Evolutionary conservation across 1,284 basidiomycete genomes (phyloP).

Genomic region (Xerocomus nothofagi): DNA sequence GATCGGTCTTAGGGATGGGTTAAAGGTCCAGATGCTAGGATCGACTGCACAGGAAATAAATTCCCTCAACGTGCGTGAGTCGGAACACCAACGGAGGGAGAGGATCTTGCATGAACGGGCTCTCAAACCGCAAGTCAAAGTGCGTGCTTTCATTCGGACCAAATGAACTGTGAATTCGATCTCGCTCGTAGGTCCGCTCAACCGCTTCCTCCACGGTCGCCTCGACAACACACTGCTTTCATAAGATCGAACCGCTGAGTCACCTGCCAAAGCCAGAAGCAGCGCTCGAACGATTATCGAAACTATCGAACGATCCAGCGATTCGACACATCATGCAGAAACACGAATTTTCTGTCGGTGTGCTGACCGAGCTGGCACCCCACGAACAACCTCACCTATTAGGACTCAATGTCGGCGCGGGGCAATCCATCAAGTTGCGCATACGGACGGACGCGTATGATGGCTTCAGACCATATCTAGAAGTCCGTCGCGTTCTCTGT

Average conservation of each 20-base stretch:
- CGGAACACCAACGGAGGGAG: constrained; percentile 54
- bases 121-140: constrained; percentile 58
- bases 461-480: constrained; percentile 65
- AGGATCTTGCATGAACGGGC: constrained; percentile 59
- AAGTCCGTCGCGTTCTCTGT: constrained; percentile 67
- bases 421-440: constrained; percentile 63
- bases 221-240: constrained; percentile 57
- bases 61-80: constrained; percentile 53
- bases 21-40: constrained; percentile 68
- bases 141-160: constrained; percentile 27
- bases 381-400: constrained; percentile 71
- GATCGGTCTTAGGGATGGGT: constrained; percentile 59
- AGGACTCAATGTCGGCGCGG: constrained; percentile 67
- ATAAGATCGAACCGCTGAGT: constrained; percentile 56
- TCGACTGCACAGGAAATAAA: constrained; percentile 57
- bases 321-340: constrained; percentile 67
- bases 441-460: constrained; percentile 69
- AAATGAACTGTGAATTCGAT: not conserved
- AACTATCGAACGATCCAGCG: constrained; percentile 66
- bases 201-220: constrained; percentile 42
- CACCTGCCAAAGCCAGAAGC: constrained; percentile 63
- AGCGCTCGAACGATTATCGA: constrained; percentile 53
- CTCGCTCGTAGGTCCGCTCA: constrained; percentile 48
- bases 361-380: constrained; percentile 73
- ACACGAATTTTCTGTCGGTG: constrained; percentile 62